These are phyloP conservation scores for Thymus mandschuricus DNA, from an alignment of 257 asterid species.

Conservation along the genomic window DNA sequence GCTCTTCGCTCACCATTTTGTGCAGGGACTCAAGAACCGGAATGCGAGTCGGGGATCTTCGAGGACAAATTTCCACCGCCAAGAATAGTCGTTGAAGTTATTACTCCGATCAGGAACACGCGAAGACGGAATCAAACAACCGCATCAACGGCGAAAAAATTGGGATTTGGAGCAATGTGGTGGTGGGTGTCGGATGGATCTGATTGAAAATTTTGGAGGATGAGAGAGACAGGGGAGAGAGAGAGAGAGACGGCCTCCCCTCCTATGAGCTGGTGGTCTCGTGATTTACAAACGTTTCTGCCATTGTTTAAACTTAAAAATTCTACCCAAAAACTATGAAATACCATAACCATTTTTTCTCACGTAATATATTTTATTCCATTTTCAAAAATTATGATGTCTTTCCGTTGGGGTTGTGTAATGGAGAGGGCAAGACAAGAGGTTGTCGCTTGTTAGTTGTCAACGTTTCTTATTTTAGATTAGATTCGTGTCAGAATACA, in stretches of 20 bases:
- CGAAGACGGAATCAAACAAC: slow-evolving; percentile 25
- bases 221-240: slow-evolving; percentile 13
- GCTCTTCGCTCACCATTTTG: slow-evolving; percentile 82
- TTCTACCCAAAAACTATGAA: background rate
- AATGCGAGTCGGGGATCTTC: slow-evolving; percentile 35
- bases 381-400: background rate
- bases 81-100: background rate
- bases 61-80: slow-evolving; percentile 12
- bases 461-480: background rate
- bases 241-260: slow-evolving; percentile 33
- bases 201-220: slow-evolving; percentile 27
- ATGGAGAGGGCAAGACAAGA: background rate
- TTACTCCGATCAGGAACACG: slow-evolving; percentile 23
- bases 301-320: slow-evolving; percentile 26
- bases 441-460: background rate
- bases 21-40: slow-evolving; percentile 30
- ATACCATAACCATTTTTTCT: background rate
- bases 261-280: slow-evolving; percentile 57
- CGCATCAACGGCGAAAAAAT: slow-evolving; percentile 25
- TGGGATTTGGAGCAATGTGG: slow-evolving; percentile 34
- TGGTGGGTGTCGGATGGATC: slow-evolving; percentile 36
- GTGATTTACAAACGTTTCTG: slow-evolving; percentile 39
- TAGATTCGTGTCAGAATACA: background rate
- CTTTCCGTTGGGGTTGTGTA: background rate
- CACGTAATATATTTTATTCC: background rate